phyloP scores from a whole-genome alignment of 1,284 basidiomycete species.

The Austroboletus sp. region DNA sequence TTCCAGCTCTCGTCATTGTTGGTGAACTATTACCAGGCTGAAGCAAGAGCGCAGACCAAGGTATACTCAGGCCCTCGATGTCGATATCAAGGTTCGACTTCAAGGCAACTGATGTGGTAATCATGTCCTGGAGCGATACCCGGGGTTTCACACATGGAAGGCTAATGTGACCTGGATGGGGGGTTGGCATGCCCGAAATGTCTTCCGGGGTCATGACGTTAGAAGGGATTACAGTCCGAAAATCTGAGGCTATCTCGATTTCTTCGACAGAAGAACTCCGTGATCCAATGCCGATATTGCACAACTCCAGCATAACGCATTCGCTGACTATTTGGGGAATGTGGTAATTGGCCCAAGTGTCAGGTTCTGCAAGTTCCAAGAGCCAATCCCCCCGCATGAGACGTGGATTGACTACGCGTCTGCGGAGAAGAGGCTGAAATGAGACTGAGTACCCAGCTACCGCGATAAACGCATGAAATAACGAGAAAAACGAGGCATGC shows the following conservation, averaged over 20 bases:
- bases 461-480: neutral
- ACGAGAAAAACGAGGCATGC: constrained; percentile 9
- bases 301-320: constrained; percentile 62
- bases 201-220: constrained; percentile 15
- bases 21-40: constrained; percentile 20
- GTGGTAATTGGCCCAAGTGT: constrained; percentile 64
- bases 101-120: constrained; percentile 59
- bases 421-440: constrained; percentile 58
- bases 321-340: constrained; percentile 65
- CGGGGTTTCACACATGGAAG: constrained; percentile 33
- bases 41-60: constrained; percentile 45
- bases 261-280: constrained; percentile 25
- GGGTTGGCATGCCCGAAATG: constrained; percentile 19
- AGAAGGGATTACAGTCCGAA: constrained; percentile 4
- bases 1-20: constrained; percentile 4
- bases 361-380: constrained; percentile 56
- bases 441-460: constrained; percentile 6
- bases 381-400: constrained; percentile 60
- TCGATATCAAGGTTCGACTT: constrained; percentile 61
- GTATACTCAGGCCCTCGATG: constrained; percentile 41
- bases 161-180: constrained; percentile 22
- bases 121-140: constrained; percentile 66
- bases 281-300: constrained; percentile 45
- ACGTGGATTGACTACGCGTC: constrained; percentile 67
- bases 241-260: constrained; percentile 3